These are phyloP conservation scores for Antrodiella citrinella DNA, from an alignment of 768 basidiomycete genomes.

Conservation along the genomic window DNA sequence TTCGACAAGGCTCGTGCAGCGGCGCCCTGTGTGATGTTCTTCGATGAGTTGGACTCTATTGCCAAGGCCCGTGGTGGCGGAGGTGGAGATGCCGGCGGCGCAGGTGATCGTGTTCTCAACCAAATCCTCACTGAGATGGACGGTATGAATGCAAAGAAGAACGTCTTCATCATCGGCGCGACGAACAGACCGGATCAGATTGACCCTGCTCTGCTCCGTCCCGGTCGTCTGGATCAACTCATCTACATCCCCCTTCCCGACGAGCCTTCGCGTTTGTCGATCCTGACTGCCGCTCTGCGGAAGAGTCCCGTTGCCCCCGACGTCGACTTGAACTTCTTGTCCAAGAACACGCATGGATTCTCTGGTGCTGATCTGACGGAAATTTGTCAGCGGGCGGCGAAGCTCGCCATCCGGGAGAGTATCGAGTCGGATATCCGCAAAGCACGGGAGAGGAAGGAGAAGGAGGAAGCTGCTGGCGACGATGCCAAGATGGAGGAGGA, in stretches of 20 bases:
- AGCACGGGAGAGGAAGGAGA: slow-evolving; percentile 72
- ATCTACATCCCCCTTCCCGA: slow-evolving; percentile 99
- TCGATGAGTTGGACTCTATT: slow-evolving; percentile 98
- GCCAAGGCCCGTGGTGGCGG: slow-evolving; percentile 91
- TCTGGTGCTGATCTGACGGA: slow-evolving; percentile 99
- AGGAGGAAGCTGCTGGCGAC: slow-evolving; percentile 66
- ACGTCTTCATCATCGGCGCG: slow-evolving; percentile 96
- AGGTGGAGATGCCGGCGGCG: slow-evolving; percentile 88
- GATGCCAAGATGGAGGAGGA: slow-evolving; percentile 70
- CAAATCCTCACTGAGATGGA: slow-evolving; percentile 98
- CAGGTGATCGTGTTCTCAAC: slow-evolving; percentile 96
- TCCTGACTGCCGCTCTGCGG: slow-evolving; percentile 86
- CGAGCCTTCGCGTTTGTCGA: slow-evolving; percentile 83
- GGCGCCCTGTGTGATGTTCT: slow-evolving; percentile 99
- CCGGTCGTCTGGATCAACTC: slow-evolving; percentile 97
- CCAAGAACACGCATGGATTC: slow-evolving; percentile 93
- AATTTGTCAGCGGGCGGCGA: slow-evolving; percentile 96
- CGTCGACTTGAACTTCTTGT: slow-evolving; percentile 80
- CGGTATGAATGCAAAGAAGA: slow-evolving; percentile 98
- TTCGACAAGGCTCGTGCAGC: slow-evolving; percentile 99
- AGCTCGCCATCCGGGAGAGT: slow-evolving; percentile 90
- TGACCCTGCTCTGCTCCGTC: slow-evolving; percentile 86
- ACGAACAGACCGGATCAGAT: slow-evolving; percentile 97
- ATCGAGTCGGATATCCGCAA: slow-evolving; percentile 87
- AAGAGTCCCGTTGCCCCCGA: slow-evolving; percentile 80